Evolutionary conservation across 768 basidiomycete species (phyloP).

Genomic region (Boletus huronensis): DNA sequence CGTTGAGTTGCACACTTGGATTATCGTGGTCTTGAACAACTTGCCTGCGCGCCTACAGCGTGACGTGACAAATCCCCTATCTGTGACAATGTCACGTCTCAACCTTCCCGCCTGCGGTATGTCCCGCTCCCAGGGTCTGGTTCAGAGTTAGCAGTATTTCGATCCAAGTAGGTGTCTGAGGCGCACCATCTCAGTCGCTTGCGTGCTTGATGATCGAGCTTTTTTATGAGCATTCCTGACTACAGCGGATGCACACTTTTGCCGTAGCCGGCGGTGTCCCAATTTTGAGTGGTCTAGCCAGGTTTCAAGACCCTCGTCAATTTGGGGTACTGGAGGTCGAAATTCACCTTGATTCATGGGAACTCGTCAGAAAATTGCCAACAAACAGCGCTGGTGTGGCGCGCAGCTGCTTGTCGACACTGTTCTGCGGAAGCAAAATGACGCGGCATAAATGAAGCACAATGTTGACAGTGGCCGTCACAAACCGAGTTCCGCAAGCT

Average conservation of each 20-base stretch:
- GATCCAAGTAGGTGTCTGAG: background rate
- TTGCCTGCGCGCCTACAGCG: slow-evolving; percentile 25
- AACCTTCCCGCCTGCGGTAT: slow-evolving; percentile 8
- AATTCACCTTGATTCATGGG: slow-evolving; percentile 4
- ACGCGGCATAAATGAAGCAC: slow-evolving; percentile 1
- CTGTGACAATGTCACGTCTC: slow-evolving; percentile 23
- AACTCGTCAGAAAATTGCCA: background rate
- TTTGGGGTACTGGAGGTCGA: background rate
- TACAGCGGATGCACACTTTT: background rate
- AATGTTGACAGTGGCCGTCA: slow-evolving; percentile 15
- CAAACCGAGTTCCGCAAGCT: slow-evolving; percentile 17
- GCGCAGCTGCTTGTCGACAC: background rate
- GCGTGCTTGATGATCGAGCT: background rate
- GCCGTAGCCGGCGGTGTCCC: slow-evolving; percentile 8
- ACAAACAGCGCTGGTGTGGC: background rate
- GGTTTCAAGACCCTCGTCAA: background rate
- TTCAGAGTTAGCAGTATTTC: background rate
- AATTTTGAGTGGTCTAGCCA: slow-evolving; percentile 12
- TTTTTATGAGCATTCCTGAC: background rate
- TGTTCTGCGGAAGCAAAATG: slow-evolving; percentile 18
- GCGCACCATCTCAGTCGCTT: slow-evolving; percentile 3
- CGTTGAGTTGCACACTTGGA: slow-evolving; percentile 26
- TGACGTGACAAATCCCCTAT: slow-evolving; percentile 32
- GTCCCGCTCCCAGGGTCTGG: background rate
- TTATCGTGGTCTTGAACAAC: slow-evolving; percentile 28